These are phyloP conservation scores for Mycena vitilis DNA, from an alignment of 768 basidiomycete genomes.

Conservation along the genomic window DNA sequence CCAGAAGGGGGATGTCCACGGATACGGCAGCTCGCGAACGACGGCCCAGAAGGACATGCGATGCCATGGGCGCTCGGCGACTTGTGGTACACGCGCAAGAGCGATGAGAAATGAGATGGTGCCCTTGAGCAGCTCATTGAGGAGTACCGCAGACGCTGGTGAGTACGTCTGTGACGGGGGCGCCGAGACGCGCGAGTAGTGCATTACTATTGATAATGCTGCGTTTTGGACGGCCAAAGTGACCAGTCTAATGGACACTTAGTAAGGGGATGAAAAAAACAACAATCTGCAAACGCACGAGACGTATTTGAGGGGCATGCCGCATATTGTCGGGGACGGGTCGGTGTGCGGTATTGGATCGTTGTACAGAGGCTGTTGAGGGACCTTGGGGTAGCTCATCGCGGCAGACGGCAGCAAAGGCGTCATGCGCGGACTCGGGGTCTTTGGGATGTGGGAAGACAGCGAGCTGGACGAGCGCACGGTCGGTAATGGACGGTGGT, in stretches of 20 bases:
- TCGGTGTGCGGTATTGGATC: conserved; percentile 49
- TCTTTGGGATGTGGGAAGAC: conserved; percentile 42
- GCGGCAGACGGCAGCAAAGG: conserved; percentile 64
- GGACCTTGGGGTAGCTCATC: conserved; percentile 55
- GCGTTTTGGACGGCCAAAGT: conserved; percentile 96
- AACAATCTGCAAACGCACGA: conserved; percentile 66
- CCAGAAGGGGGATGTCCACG: conserved; percentile 62
- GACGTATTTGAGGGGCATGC: conserved; percentile 83
- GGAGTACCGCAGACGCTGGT: conserved; percentile 91
- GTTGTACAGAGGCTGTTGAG: conserved; percentile 40
- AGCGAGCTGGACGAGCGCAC: conserved; percentile 60
- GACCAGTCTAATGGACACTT: conserved; percentile 54
- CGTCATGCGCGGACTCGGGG: conserved; percentile 55
- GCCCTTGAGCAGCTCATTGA: conserved; percentile 96
- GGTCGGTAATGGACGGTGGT: conserved; percentile 70
- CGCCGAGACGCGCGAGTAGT: conserved; percentile 94
- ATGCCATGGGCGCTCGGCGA: conserved; percentile 52
- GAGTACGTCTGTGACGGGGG: conserved; percentile 86
- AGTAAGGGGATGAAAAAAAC: conserved; percentile 17
- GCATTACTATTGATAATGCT: conserved; percentile 96
- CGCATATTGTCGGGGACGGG: conserved; percentile 66
- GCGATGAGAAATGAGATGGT: conserved; percentile 92
- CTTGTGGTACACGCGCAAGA: conserved; percentile 61
- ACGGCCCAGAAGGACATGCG: conserved; percentile 54
- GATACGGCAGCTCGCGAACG: conserved; percentile 52